Percentiles rank a stretch among this genome's conserved stretches.
phyloP scores from a whole-genome alignment of 176 grass and related monocot genomes.

The Triticum timopheevii region DNA sequence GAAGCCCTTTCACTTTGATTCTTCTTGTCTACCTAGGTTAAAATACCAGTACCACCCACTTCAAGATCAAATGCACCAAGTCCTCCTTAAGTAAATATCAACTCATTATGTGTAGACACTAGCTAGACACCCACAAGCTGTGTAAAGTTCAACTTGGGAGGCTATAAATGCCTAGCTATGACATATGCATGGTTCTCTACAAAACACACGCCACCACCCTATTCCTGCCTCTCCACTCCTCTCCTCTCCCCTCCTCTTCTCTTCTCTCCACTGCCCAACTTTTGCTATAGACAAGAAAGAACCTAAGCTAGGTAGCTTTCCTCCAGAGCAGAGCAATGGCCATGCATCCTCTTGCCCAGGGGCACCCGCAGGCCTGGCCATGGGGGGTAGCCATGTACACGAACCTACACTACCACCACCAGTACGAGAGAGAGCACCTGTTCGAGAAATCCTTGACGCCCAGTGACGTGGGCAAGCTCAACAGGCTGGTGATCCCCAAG shows the following conservation, averaged over 20 bases:
- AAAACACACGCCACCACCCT: slow-evolving; percentile 41
- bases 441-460: slow-evolving; percentile 74
- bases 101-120: slow-evolving; percentile 18
- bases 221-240: neutral
- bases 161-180: slow-evolving; percentile 63
- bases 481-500: slow-evolving; percentile 79
- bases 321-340: slow-evolving; percentile 46
- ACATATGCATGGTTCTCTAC: slow-evolving; percentile 69
- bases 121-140: slow-evolving; percentile 12
- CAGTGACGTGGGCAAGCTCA: slow-evolving; percentile 79
- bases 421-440: slow-evolving; percentile 71
- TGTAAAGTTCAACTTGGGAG: slow-evolving; percentile 43
- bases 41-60: slow-evolving; percentile 20
- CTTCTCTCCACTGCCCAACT: slow-evolving; percentile 8
- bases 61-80: slow-evolving; percentile 43
- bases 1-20: slow-evolving; percentile 59
- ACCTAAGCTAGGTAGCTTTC: slow-evolving; percentile 19
- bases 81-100: slow-evolving; percentile 35
- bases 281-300: slow-evolving; percentile 5
- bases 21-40: slow-evolving; percentile 77
- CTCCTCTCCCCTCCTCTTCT: neutral
- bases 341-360: slow-evolving; percentile 53
- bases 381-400: slow-evolving; percentile 71
- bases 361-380: slow-evolving; percentile 57
- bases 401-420: slow-evolving; percentile 55